Conservation (phyloP, 164 flowering plant genomes). For the Kalanchoe fedtschenkoi region DNA sequence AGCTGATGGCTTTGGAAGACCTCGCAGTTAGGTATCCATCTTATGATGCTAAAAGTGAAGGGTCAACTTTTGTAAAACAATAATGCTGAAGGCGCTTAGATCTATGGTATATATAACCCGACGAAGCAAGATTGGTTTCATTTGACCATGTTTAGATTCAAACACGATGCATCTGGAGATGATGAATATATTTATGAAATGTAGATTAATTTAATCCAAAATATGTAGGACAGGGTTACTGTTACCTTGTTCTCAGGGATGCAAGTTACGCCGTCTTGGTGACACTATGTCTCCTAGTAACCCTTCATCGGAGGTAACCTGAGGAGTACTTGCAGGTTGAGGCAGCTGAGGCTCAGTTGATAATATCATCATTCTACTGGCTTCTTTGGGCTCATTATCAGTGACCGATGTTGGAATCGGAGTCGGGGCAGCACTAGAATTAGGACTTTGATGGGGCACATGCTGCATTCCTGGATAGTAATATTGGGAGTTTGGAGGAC, state of each 20-base stretch:
- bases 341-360: conserved; percentile 1
- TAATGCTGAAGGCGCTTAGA: no score
- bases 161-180: no score
- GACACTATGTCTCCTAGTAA: conserved; percentile 69
- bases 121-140: no score
- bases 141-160: no score
- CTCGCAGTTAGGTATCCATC: no score
- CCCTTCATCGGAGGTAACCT: conserved; percentile 38
- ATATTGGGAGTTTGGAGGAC: conserved; percentile 16
- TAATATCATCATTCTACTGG: not conserved
- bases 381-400: conserved; percentile 11
- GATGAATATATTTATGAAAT: not conserved
- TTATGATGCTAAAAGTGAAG: no score
- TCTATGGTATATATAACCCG: no score
- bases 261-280: conserved; percentile 36
- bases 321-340: conserved; percentile 9
- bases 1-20: no score
- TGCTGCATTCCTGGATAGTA: conserved; percentile 29
- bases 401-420: conserved; percentile 13
- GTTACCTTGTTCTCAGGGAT: conserved; percentile 4
- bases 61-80: no score
- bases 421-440: not conserved
- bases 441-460: conserved; percentile 14
- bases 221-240: not conserved
- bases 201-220: no score